Evolutionary conservation across 1,139 yeast species (phyloP).

Genomic region (Ogataea hybrid): DNA sequence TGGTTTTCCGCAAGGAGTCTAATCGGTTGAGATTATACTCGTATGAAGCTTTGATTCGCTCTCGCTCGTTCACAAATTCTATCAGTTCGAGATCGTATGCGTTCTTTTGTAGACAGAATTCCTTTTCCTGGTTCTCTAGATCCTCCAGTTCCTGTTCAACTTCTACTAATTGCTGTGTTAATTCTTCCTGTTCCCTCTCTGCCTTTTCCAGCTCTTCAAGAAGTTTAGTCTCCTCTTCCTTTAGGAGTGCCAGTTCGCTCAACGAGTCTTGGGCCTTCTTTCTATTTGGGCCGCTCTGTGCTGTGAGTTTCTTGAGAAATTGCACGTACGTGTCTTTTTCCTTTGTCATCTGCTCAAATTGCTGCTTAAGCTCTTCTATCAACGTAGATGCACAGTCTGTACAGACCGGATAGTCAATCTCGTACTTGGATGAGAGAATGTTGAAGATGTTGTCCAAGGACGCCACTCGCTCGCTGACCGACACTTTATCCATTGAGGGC

Average conservation of each 20-base stretch:
- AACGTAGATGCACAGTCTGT: conserved; percentile 75
- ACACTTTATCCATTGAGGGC: conserved; percentile 14
- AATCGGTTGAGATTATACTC: conserved; percentile 61
- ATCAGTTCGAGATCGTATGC: conserved; percentile 48
- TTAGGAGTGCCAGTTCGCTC: conserved; percentile 40
- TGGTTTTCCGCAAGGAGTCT: conserved; percentile 67
- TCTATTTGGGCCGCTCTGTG: conserved; percentile 46
- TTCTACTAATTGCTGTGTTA: conserved; percentile 40
- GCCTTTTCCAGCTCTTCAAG: conserved; percentile 43
- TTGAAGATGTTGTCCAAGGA: conserved; percentile 63
- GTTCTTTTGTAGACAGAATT: conserved; percentile 48
- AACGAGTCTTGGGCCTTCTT: conserved; percentile 43
- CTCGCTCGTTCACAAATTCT: conserved; percentile 50
- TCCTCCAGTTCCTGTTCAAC: conserved; percentile 42
- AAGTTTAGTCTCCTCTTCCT: conserved; percentile 37
- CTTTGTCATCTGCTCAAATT: conserved; percentile 69
- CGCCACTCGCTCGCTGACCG: conserved; percentile 33
- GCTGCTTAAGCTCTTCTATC: conserved; percentile 62
- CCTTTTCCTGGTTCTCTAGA: conserved; percentile 43
- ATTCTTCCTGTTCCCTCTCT: conserved; percentile 40
- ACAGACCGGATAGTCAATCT: conserved; percentile 87
- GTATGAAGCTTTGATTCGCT: conserved; percentile 60
- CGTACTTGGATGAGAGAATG: conserved; percentile 65
- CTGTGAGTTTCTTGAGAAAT: conserved; percentile 67
- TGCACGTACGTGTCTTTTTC: conserved; percentile 79